A percentile compares a stretch with the other conserved stretches of the same genome.
Evolutionary conservation across 768 basidiomycete species (phyloP).

Genomic region (Serendipita vermifera): DNA sequence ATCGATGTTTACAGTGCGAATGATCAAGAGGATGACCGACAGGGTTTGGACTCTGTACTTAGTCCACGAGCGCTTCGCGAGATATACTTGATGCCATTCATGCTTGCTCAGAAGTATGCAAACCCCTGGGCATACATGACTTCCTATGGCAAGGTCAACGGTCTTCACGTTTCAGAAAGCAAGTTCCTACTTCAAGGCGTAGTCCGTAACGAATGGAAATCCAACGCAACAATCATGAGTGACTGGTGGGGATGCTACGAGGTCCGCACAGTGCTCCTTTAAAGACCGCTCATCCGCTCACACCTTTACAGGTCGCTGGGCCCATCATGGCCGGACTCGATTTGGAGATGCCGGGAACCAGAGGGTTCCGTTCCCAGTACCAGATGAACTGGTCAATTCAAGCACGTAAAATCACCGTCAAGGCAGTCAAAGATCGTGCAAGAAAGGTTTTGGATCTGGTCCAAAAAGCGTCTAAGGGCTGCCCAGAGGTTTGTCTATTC

Average conservation of each 20-base stretch:
- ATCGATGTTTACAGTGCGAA: constrained; percentile 38
- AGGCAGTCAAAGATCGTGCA: constrained; percentile 54
- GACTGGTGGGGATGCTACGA: constrained; percentile 34
- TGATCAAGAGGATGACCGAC: constrained; percentile 69
- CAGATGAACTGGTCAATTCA: constrained; percentile 16
- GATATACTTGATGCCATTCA: constrained; percentile 50
- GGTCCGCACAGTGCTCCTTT: no score
- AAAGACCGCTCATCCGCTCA: no score
- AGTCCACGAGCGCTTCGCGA: constrained; percentile 42
- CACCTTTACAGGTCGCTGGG: constrained; percentile 31
- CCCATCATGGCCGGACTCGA: constrained; percentile 50
- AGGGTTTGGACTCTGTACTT: constrained; percentile 37
- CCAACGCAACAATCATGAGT: constrained; percentile 46
- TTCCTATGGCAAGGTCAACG: constrained; percentile 57
- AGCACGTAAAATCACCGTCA: constrained; percentile 50
- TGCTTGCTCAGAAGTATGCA: constrained; percentile 37
- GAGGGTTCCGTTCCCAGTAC: constrained; percentile 27
- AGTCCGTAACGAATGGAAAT: constrained; percentile 53
- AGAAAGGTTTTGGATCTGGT: constrained; percentile 49
- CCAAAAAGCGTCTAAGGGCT: constrained; percentile 48
- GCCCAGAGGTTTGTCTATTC: constrained; percentile 50
- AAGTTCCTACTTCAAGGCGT: constrained; percentile 38
- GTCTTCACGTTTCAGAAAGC: constrained; percentile 45
- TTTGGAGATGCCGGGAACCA: constrained; percentile 53
- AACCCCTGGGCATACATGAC: constrained; percentile 58